These are phyloP conservation scores for Trichophyton rubrum DNA, from an alignment of 2,329 filamentous ascomycete genomes.

Conservation along the genomic window DNA sequence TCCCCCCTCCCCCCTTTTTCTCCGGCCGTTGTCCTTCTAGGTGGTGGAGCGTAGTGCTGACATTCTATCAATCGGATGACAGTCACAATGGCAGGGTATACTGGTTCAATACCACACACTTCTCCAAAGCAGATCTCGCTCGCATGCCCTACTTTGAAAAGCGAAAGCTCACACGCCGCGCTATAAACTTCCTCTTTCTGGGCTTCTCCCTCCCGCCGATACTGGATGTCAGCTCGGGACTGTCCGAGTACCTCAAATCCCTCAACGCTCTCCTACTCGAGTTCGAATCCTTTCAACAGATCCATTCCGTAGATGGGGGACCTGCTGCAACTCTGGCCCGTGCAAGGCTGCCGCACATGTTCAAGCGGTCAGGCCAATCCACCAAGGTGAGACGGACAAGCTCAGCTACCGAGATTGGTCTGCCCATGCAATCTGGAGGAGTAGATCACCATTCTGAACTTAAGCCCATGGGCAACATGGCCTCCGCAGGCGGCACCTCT, in stretches of 20 bases:
- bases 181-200: constrained; percentile 85
- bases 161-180: constrained; percentile 73
- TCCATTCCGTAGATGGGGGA: constrained; percentile 65
- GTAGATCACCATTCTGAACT: constrained; percentile 33
- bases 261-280: constrained; percentile 76
- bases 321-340: constrained; percentile 58
- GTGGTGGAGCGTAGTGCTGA: not conserved
- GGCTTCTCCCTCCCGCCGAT: constrained; percentile 83
- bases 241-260: constrained; percentile 74
- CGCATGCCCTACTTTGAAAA: constrained; percentile 77
- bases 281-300: constrained; percentile 85
- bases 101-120: constrained; percentile 96
- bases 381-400: constrained; percentile 48
- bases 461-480: constrained; percentile 32
- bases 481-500: constrained; percentile 27
- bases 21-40: too few species aligned
- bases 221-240: constrained; percentile 70
- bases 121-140: constrained; percentile 66
- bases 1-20: too few species aligned
- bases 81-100: constrained; percentile 90
- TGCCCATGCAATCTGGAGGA: constrained; percentile 37
- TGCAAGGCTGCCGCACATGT: constrained; percentile 72
- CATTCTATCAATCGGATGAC: constrained; percentile 5
- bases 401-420: constrained; percentile 48
- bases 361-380: constrained; percentile 51